Percentiles rank a stretch among this genome's conserved stretches.
Evolutionary conservation across 805 yeast species (phyloP).

Genomic region (Kodamaea jinghongensis): DNA sequence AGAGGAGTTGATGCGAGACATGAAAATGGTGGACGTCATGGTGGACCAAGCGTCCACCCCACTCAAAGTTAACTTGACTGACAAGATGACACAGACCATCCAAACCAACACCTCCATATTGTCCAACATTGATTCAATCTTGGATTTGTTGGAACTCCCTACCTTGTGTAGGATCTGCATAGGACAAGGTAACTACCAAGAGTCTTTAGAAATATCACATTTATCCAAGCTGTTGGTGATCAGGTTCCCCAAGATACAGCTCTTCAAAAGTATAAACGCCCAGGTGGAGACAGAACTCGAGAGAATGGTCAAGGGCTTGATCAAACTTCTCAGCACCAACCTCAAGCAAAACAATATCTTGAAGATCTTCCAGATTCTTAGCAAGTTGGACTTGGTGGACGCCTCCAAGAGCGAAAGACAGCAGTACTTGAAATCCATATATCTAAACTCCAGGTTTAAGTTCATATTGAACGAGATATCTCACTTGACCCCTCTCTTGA

Average conservation of each 20-base stretch:
- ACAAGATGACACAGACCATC: slow-evolving; percentile 20
- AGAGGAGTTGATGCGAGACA: slow-evolving; percentile 11
- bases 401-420: slow-evolving; percentile 13
- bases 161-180: slow-evolving; percentile 81
- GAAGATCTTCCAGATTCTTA: slow-evolving; percentile 73
- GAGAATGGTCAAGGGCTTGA: slow-evolving; percentile 67
- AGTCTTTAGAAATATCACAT: slow-evolving; percentile 80
- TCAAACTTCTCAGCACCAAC: slow-evolving; percentile 69
- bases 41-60: slow-evolving; percentile 11
- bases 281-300: slow-evolving; percentile 56
- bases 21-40: slow-evolving; percentile 8
- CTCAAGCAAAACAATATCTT: slow-evolving; percentile 75
- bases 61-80: slow-evolving; percentile 20
- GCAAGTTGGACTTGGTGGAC: slow-evolving; percentile 53
- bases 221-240: slow-evolving; percentile 66
- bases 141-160: slow-evolving; percentile 82
- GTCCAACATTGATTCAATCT: slow-evolving; percentile 64
- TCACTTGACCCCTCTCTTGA: slow-evolving; percentile 53
- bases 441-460: slow-evolving; percentile 63
- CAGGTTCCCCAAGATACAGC: slow-evolving; percentile 60
- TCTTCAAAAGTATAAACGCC: slow-evolving; percentile 49
- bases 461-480: slow-evolving; percentile 63
- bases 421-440: slow-evolving; percentile 47
- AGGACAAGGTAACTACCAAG: slow-evolving; percentile 80
- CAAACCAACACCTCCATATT: slow-evolving; percentile 37